A percentile compares a stretch with the other conserved stretches of the same genome.
Evolutionary conservation across 2,329 filamentous ascomycete genomes (phyloP).

Genomic region (Stagonosporopsis vannaccii): DNA sequence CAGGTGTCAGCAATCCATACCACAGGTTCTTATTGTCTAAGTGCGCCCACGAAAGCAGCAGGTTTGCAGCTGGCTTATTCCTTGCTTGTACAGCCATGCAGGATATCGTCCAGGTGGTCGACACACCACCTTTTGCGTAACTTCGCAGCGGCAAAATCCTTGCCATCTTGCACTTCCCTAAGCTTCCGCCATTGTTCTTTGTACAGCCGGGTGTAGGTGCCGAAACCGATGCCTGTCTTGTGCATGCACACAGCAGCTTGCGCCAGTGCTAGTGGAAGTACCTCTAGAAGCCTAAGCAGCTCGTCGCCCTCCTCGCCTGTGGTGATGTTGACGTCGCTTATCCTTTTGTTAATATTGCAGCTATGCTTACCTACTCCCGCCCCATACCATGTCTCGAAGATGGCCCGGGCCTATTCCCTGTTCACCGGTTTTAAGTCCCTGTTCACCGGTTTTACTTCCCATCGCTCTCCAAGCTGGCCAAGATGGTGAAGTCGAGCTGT

Average conservation of each 20-base stretch:
- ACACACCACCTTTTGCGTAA: not conserved
- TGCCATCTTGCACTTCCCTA: not conserved
- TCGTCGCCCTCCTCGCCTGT: not conserved
- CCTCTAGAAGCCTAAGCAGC: conserved; percentile 50
- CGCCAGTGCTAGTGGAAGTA: conserved; percentile 55
- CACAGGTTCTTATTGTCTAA: conserved; percentile 27
- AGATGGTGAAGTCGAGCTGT: conserved; percentile 25
- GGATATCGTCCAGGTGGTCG: not conserved
- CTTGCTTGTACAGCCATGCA: conserved; percentile 22
- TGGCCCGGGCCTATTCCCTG: conserved; percentile 16
- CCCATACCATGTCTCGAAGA: conserved; percentile 16
- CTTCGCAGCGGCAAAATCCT: not conserved
- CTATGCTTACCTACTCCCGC: not conserved
- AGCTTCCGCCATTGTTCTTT: conserved; percentile 1
- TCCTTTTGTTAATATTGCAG: conserved; percentile 5
- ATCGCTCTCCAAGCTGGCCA: conserved; percentile 26
- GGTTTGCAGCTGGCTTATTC: conserved; percentile 25
- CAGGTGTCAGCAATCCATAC: conserved; percentile 22
- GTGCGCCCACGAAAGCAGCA: conserved; percentile 27
- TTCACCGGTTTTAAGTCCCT: conserved; percentile 16
- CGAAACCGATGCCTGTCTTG: not conserved
- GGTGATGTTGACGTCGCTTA: not conserved
- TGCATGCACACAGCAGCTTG: conserved; percentile 56
- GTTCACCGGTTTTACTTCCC: conserved; percentile 15
- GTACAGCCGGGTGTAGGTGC: conserved; percentile 1